Percentiles rank a stretch among this genome's conserved stretches.
These are phyloP conservation scores for Gremmenia infestans DNA, from an alignment of 2,329 filamentous ascomycete species.

Conservation along the genomic window DNA sequence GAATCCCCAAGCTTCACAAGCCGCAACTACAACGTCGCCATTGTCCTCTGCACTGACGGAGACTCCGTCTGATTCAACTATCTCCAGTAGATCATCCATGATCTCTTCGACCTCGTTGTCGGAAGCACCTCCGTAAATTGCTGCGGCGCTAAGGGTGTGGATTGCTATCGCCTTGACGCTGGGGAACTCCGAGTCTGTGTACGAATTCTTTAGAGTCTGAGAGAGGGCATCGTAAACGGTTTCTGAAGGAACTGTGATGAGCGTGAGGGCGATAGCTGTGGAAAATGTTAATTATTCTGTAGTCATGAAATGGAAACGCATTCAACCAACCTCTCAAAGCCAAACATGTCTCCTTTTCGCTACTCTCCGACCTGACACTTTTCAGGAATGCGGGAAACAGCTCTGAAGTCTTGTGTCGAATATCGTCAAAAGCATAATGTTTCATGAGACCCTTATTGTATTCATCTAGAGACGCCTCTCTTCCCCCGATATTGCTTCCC, in stretches of 20 bases:
- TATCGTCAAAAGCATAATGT: conserved; percentile 56
- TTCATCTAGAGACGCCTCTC: conserved; percentile 52
- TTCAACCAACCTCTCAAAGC: conserved; percentile 50
- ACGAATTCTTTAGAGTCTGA: conserved; percentile 51
- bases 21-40: conserved; percentile 55
- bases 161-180: conserved; percentile 60
- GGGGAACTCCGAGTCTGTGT: conserved; percentile 53
- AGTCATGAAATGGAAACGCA: not conserved
- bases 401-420: conserved; percentile 48
- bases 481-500: conserved; percentile 58
- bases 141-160: conserved; percentile 55
- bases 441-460: conserved; percentile 57
- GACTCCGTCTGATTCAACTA: conserved; percentile 62
- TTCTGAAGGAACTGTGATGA: conserved; percentile 57
- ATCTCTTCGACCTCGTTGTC: conserved; percentile 56
- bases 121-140: conserved; percentile 62
- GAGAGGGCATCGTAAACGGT: conserved; percentile 54
- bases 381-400: conserved; percentile 55
- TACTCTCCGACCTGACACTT: conserved; percentile 58
- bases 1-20: conserved; percentile 65
- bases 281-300: conserved; percentile 2
- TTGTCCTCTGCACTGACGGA: conserved; percentile 59
- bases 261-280: conserved; percentile 54
- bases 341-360: conserved; percentile 56
- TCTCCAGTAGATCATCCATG: conserved; percentile 63